Evolutionary conservation across 768 basidiomycete species (phyloP), one percentile per base, ranked within the genome.

Genomic region (Tylopilus subfusipes): DNA sequence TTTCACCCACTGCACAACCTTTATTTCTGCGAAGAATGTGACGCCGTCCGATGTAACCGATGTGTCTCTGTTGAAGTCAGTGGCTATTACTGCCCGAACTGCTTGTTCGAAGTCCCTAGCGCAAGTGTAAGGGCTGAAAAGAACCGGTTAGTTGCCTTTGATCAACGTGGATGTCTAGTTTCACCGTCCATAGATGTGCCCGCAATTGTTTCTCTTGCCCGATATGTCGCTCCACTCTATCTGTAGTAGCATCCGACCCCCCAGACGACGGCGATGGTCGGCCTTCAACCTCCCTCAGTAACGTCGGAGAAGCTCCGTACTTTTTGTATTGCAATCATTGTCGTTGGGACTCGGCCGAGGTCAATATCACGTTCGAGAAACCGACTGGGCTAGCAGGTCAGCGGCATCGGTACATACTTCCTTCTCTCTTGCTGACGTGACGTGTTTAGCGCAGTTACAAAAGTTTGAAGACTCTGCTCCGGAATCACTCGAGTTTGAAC

Each of bases 21-120:
- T 9, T 97, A 93, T 72, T 98, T 98, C 70, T 99, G 97, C 71
- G 95, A 98, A 72, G 96, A 98, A 80, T 99, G 97, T 71, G 96
- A 98, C 71, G 88, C 90, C 2, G 82, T 99, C 42, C 78, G 94
- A 53, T 99, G 97, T 67, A 90, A 97, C 68, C 82, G 86, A 59
- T 99, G 97, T 63, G 92, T 96, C 2, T 81, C 86, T 9, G 77
- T 93, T 42, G 97, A 99, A 82, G 90, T 98, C 68, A 90, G 92
- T 68, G 92, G 91, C 40, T 99, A 98, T 70, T 98, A 93, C 71
- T 99, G 97, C 68, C 97, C 97, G 30, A 95, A 96, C 69, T 99
- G 97, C 70, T 78, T 98, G 18, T 99, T 98, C 70, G 97, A 99
- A 68, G 97, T 99, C 12, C 96, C 97, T 1, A 93, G 88, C 68